Evolutionary conservation across 352 stramenopile species (phyloP), one percentile per base, ranked within the genome.

Genomic region (Globisporangium irregulare): DNA sequence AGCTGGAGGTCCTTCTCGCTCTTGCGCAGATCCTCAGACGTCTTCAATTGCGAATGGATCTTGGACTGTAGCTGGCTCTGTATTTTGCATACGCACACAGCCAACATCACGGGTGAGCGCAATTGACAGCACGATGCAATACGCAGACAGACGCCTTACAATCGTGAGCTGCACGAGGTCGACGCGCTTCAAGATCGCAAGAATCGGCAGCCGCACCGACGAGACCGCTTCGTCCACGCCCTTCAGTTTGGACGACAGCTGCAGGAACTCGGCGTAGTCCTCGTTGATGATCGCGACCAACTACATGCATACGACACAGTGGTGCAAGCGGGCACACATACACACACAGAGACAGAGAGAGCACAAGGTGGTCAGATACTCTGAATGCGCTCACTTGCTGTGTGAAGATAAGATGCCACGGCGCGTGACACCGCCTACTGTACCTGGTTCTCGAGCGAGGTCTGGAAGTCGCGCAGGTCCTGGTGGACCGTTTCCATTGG

Each of bases 241-340:
- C 68, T 94, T 93, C 32, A 96, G 79, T 71, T 88, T 91, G 55
- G 86, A 90, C 48, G 89, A 96, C 56, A 96, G 82, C 77, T 96
- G 89, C 50, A 96, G 75, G 64, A 96, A 96, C 77, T 96, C 89
- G 56, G 86, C 79, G 66, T 96, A 96, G 73, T 96, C 89, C 46
- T 94, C 79, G 63, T 96, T 93, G 76, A 96, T 96, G 71, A 96
- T 94, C 50, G 86, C 81, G 15, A 96, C 89, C 34, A 96, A 79
- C 77, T 32, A 32, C 27, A 32, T 90, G 25, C 6, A 41, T 3
- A 18, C 20, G 24, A 7, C 41, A 20, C 3, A 56, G 22, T 1
- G 64, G 2, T 15, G 24, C 29, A 25, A 12, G 24, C 15, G 14
- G 41, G 5, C 3, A 14, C 25, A 46, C 8, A 48, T n/a, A 46